These are phyloP conservation scores for Citrus glauca DNA, from an alignment of 345 rosid species.

Conservation along the genomic window DNA sequence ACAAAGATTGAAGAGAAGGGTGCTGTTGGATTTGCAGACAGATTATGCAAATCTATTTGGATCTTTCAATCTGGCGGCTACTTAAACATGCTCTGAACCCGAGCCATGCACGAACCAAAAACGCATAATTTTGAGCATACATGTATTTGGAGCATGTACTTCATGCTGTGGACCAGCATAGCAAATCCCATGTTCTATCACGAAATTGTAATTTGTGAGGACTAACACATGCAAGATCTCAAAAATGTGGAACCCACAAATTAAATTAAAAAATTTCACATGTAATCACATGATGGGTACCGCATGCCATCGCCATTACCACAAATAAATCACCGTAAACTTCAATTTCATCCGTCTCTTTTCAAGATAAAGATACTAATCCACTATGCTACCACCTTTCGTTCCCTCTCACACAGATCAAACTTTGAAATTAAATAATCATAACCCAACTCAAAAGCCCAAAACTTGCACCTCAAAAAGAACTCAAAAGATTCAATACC, in stretches of 20 bases:
- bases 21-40: not conserved
- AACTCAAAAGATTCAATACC: not conserved
- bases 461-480: not conserved
- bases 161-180: conserved; percentile 20
- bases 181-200: conserved; percentile 33
- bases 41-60: not conserved
- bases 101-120: not conserved
- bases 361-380: conserved; percentile 11
- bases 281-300: conserved; percentile 62
- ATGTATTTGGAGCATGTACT: not conserved
- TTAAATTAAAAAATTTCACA: conserved; percentile 27
- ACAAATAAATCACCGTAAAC: conserved; percentile 9
- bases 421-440: conserved; percentile 33
- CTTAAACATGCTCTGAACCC: not conserved
- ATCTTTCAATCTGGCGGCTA: not conserved
- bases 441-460: conserved; percentile 21
- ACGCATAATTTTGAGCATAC: not conserved
- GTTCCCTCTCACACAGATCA: conserved; percentile 33
- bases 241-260: conserved; percentile 22
- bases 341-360: not conserved
- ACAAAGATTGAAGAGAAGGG: not conserved
- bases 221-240: conserved; percentile 47
- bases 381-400: conserved; percentile 15
- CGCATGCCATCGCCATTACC: conserved; percentile 34
- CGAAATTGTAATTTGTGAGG: conserved; percentile 21